Conservation (phyloP, 768 basidiomycete genomes). For the Fomitopsis pulvina region DNA sequence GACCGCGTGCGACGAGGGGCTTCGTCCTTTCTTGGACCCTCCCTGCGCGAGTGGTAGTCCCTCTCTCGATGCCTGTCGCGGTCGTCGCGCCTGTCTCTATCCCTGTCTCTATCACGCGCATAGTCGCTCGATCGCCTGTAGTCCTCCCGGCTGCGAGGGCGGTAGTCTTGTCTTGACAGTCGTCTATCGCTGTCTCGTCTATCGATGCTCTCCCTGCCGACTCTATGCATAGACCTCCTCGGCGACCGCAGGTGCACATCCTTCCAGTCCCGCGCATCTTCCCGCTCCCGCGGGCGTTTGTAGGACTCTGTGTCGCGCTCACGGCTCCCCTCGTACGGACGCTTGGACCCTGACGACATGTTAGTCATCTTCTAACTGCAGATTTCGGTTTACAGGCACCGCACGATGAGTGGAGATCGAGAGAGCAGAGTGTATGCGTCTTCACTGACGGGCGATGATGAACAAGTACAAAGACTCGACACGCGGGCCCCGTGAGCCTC, state of each 20-base stretch:
- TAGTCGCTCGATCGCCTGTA: constrained; percentile 25
- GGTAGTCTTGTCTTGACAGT: constrained; percentile 21
- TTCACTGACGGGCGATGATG: not conserved
- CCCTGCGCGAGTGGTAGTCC: constrained; percentile 22
- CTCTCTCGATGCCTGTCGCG: constrained; percentile 26
- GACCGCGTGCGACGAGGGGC: constrained; percentile 8
- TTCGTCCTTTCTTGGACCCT: constrained; percentile 20
- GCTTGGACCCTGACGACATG: constrained; percentile 78
- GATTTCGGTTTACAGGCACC: constrained; percentile 69
- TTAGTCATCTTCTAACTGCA: constrained; percentile 58
- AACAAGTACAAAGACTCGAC: not conserved
- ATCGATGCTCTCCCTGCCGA: constrained; percentile 29
- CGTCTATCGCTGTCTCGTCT: constrained; percentile 26
- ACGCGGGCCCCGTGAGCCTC: not conserved
- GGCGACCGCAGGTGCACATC: constrained; percentile 53
- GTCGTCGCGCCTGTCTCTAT: constrained; percentile 31
- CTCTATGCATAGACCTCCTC: constrained; percentile 20
- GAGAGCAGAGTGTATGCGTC: not conserved
- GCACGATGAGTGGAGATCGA: constrained; percentile 55
- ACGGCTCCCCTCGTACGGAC: constrained; percentile 58
- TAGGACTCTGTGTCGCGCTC: constrained; percentile 32
- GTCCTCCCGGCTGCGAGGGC: constrained; percentile 31
- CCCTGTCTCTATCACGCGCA: constrained; percentile 24
- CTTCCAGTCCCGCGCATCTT: constrained; percentile 60
- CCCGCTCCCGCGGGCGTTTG: constrained; percentile 50